Evolutionary conservation across 208 protist genomes (phyloP).

Genomic region (Crithidia expoeki): DNA sequence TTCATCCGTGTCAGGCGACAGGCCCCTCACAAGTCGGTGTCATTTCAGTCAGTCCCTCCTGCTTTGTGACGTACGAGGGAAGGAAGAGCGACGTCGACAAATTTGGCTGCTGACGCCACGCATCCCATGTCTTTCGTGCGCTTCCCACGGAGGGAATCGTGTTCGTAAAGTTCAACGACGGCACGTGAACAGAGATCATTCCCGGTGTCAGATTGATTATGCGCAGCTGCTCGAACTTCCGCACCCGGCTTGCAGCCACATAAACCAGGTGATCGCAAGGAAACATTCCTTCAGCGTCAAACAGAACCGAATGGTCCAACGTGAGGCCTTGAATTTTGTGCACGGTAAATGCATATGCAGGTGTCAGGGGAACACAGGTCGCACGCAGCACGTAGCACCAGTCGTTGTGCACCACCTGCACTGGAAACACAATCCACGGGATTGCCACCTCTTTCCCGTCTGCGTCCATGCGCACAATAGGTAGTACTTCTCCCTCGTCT

Average conservation of each 20-base stretch:
- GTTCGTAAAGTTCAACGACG: slow-evolving; percentile 61
- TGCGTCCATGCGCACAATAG: slow-evolving; percentile 80
- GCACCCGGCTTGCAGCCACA: slow-evolving; percentile 85
- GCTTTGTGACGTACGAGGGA: slow-evolving; percentile 8
- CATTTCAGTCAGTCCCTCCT: too few relatives aligned
- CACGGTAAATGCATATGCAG: slow-evolving; percentile 91
- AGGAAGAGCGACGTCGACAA: background rate
- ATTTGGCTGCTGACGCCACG: slow-evolving; percentile 27
- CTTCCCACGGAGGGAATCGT: slow-evolving; percentile 30
- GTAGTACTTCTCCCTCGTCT: slow-evolving; percentile 33
- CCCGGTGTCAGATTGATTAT: slow-evolving; percentile 72
- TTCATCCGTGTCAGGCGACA: too few relatives aligned
- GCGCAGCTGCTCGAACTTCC: slow-evolving; percentile 68
- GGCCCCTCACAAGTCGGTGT: too few relatives aligned
- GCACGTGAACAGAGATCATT: slow-evolving; percentile 75
- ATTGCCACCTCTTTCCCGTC: slow-evolving; percentile 68
- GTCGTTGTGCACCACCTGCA: slow-evolving; percentile 27
- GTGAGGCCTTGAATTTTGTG: slow-evolving; percentile 92
- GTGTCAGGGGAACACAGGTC: slow-evolving; percentile 74
- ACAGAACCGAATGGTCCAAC: slow-evolving; percentile 66
- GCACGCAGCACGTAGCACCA: slow-evolving; percentile 52
- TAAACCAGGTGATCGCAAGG: slow-evolving; percentile 90
- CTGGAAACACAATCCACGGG: slow-evolving; percentile 63
- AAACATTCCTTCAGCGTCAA: slow-evolving; percentile 79
- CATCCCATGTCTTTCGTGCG: slow-evolving; percentile 31